These are phyloP conservation scores for Pichia cabralensis DNA, from an alignment of 805 yeast genomes.

Conservation along the genomic window DNA sequence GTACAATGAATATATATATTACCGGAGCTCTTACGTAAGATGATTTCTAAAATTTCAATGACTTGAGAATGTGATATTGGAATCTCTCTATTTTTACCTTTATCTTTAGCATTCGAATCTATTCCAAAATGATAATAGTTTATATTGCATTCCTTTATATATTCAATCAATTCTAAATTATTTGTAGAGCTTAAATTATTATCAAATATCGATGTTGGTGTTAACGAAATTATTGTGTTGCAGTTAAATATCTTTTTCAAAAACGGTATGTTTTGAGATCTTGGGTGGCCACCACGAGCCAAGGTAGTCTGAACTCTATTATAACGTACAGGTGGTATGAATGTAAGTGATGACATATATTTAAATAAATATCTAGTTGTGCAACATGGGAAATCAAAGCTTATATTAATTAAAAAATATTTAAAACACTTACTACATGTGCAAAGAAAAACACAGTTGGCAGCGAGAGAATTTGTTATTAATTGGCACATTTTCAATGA, in stretches of 20 bases:
- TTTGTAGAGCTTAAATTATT: constrained; percentile 23
- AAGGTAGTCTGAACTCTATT: constrained; percentile 58
- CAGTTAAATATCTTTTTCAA: constrained; percentile 54
- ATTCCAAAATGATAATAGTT: constrained; percentile 57
- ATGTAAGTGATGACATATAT: constrained; percentile 10
- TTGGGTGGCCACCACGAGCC: constrained; percentile 82
- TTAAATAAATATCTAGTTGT: neutral
- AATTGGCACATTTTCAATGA: no score
- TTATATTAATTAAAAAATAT: no score
- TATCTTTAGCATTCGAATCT: constrained; percentile 49
- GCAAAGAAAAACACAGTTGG: no score
- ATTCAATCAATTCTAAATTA: constrained; percentile 42
- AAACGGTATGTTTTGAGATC: constrained; percentile 61
- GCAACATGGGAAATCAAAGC: no score
- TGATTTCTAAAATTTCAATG: constrained; percentile 45
- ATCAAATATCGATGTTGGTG: constrained; percentile 60
- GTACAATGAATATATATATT: constrained; percentile 82
- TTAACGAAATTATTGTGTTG: constrained; percentile 65
- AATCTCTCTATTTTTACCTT: constrained; percentile 74
- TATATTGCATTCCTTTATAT: constrained; percentile 48
- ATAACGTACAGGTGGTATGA: constrained; percentile 73
- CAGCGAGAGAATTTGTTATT: no score
- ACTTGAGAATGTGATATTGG: constrained; percentile 65
- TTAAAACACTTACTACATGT: no score
- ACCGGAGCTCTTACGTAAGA: constrained; percentile 47